phyloP scores from a whole-genome alignment of 73 alveolate genomes.

The Tetrahymena malaccensis region DNA sequence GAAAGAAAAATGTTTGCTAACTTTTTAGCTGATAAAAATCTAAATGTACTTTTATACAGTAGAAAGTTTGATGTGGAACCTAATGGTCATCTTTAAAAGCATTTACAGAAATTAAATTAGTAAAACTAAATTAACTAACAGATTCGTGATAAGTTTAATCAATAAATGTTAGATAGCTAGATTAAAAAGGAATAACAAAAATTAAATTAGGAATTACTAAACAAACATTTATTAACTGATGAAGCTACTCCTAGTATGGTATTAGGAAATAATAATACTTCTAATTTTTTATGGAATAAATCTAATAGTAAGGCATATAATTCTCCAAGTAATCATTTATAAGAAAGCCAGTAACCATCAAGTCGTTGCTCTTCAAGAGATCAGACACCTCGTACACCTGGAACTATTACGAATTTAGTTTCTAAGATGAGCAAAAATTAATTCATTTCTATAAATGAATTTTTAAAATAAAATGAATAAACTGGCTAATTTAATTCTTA shows the following conservation, averaged over 20 bases:
- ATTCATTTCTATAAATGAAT: neutral
- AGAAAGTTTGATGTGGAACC: neutral
- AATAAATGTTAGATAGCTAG: neutral
- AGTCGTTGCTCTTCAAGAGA: neutral
- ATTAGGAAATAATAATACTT: neutral
- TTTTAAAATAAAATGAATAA: neutral
- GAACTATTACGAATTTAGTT: neutral
- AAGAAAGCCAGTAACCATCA: neutral
- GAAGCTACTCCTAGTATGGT: neutral
- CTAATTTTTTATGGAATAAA: neutral
- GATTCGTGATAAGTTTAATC: neutral
- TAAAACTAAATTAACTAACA: neutral
- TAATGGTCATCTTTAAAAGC: neutral
- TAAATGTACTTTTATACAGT: neutral
- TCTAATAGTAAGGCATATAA: neutral
- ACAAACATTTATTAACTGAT: neutral
- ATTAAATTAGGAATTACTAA: neutral
- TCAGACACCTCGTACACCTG: neutral
- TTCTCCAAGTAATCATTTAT: neutral
- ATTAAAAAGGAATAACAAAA: neutral
- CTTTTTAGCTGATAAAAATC: neutral
- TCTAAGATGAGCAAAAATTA: neutral
- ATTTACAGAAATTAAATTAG: neutral
- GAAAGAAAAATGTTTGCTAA: neutral
- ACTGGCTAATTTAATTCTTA: neutral